Conservation (phyloP, 805 yeast species). For the Kuraishia piskuri region DNA sequence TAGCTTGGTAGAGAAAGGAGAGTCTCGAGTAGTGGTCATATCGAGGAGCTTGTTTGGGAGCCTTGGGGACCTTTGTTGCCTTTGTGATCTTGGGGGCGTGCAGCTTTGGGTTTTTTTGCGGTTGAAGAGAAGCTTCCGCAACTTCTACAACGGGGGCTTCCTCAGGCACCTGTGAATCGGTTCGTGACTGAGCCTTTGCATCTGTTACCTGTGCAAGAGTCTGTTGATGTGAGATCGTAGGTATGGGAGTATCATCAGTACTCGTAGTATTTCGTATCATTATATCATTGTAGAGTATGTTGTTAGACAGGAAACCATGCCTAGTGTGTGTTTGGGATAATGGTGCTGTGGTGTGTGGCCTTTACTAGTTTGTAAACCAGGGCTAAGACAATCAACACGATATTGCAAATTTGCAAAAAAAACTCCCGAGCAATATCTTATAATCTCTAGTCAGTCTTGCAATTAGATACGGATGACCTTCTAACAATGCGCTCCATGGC, state of each 20-base stretch:
- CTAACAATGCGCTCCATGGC: too few relatives aligned
- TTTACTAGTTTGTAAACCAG: too few relatives aligned
- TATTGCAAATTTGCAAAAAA: too few relatives aligned
- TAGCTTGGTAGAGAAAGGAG: conserved; percentile 50
- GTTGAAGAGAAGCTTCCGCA: background rate
- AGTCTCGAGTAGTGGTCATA: conserved; percentile 54
- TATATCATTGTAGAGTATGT: background rate
- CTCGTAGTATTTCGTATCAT: background rate
- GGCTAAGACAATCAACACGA: too few relatives aligned
- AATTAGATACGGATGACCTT: too few relatives aligned
- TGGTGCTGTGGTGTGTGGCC: too few relatives aligned
- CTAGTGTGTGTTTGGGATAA: too few relatives aligned
- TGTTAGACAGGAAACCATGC: background rate
- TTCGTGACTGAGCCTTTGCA: background rate
- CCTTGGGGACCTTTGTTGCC: conserved; percentile 6
- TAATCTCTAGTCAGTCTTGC: too few relatives aligned
- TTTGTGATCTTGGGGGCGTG: conserved; percentile 4
- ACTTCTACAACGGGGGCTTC: background rate
- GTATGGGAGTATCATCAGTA: background rate
- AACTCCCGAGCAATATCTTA: too few relatives aligned
- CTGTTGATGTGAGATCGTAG: background rate
- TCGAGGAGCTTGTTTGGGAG: conserved; percentile 36
- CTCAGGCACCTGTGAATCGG: background rate
- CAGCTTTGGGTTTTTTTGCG: background rate
- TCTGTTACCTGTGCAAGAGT: background rate